Evolutionary conservation across 495 filamentous ascomycete species (phyloP).

Genomic region (Clavariopsis aquatica): DNA sequence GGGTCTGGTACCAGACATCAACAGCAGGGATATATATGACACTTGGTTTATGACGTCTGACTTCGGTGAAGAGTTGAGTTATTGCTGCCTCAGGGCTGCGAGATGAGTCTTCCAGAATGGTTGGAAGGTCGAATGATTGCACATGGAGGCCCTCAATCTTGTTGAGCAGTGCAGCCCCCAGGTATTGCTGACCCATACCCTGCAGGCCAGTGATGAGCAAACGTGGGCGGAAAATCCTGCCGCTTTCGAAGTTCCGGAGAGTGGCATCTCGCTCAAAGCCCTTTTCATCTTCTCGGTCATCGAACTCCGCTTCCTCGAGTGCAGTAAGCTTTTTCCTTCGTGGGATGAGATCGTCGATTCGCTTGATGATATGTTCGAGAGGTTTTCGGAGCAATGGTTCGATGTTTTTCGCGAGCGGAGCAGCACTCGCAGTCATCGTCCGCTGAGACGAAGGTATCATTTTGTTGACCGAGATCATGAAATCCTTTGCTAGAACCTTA

Average conservation of each 20-base stretch:
- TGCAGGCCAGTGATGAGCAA: constrained; percentile 73
- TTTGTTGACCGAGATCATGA: constrained; percentile 94
- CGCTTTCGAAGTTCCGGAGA: constrained; percentile 82
- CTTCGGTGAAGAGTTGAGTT: constrained; percentile 85
- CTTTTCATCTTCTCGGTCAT: constrained; percentile 75
- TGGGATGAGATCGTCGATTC: constrained; percentile 78
- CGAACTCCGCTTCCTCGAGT: constrained; percentile 89
- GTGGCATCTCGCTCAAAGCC: constrained; percentile 83
- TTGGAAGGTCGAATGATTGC: constrained; percentile 90
- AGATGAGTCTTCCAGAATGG: constrained; percentile 69
- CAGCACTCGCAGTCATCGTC: constrained; percentile 76
- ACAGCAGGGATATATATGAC: constrained; percentile 93
- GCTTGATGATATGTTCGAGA: constrained; percentile 62
- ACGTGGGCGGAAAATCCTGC: constrained; percentile 84
- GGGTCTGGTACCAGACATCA: constrained; percentile 77
- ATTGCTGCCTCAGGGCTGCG: constrained; percentile 79
- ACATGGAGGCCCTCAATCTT: constrained; percentile 92
- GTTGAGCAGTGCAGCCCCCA: constrained; percentile 82
- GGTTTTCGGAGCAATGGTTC: constrained; percentile 79
- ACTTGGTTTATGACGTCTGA: constrained; percentile 89
- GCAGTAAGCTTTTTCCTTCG: constrained; percentile 81
- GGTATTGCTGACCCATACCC: constrained; percentile 94
- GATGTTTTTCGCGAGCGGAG: constrained; percentile 71
- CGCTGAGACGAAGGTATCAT: constrained; percentile 93
- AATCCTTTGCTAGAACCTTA: constrained; percentile 83